phyloP scores from a whole-genome alignment of 176 grass and related monocot genomes.

The Ananas comosus region DNA sequence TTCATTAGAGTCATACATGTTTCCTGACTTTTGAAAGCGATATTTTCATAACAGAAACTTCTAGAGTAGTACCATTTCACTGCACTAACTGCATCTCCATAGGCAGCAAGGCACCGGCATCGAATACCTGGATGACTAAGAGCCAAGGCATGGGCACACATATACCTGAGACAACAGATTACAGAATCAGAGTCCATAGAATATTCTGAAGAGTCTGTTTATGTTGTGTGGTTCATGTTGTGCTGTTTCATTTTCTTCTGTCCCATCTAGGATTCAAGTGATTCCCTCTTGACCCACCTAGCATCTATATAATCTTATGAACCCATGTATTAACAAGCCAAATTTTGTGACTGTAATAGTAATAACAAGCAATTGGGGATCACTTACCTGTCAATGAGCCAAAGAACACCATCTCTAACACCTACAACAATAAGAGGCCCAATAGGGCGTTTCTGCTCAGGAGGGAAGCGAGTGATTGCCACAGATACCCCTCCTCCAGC shows the following conservation, averaged over 20 bases:
- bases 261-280: too few relatives aligned
- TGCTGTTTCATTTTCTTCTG: too few relatives aligned
- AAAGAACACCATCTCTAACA: slow-evolving; percentile 91
- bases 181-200: too few relatives aligned
- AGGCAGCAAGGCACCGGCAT: slow-evolving; percentile 93
- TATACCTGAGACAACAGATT: slow-evolving; percentile 49
- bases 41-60: slow-evolving; percentile 14
- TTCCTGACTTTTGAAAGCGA: background rate
- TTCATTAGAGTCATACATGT: slow-evolving; percentile 6
- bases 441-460: slow-evolving; percentile 92
- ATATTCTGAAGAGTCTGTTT: too few relatives aligned
- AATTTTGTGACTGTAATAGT: background rate
- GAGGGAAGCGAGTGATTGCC: slow-evolving; percentile 86
- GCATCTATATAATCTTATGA: background rate
- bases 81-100: slow-evolving; percentile 97
- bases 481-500: slow-evolving; percentile 97
- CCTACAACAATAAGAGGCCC: slow-evolving; percentile 91
- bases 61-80: slow-evolving; percentile 77
- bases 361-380: background rate
- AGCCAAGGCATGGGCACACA: slow-evolving; percentile 97
- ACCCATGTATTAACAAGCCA: background rate
- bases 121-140: slow-evolving; percentile 99
- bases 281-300: background rate
- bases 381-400: slow-evolving; percentile 91
- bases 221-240: too few relatives aligned